Evolutionary conservation across 2,329 filamentous ascomycete genomes (phyloP).

Genomic region (Fusarium albidum): DNA sequence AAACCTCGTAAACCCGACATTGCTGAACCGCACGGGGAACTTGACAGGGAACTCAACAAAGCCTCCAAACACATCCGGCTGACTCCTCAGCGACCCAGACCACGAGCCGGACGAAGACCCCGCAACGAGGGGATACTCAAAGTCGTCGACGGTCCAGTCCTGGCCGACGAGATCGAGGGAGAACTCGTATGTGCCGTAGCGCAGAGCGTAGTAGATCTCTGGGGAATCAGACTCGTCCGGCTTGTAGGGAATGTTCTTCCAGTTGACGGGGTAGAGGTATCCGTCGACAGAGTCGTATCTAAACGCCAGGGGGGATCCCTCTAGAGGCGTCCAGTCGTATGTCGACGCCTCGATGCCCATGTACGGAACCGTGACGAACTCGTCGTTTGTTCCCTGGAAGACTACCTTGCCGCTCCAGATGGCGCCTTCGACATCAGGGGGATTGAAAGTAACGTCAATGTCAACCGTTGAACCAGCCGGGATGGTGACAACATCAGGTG

Average conservation of each 20-base stretch:
- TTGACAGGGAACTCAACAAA: slow-evolving; percentile 8
- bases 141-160: slow-evolving; percentile 22
- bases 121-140: slow-evolving; percentile 20
- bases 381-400: slow-evolving; percentile 25
- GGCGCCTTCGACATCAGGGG: slow-evolving; percentile 19
- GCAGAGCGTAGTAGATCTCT: slow-evolving; percentile 29
- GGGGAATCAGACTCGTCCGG: slow-evolving; percentile 25
- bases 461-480: neutral
- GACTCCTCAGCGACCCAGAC: slow-evolving; percentile 15
- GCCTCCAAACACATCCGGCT: neutral
- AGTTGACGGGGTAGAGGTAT: slow-evolving; percentile 26
- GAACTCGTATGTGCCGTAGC: slow-evolving; percentile 33
- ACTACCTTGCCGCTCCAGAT: slow-evolving; percentile 35
- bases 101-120: slow-evolving; percentile 14
- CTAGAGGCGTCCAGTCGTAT: slow-evolving; percentile 32
- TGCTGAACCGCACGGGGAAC: slow-evolving; percentile 22
- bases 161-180: slow-evolving; percentile 29
- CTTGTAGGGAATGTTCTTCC: slow-evolving; percentile 9
- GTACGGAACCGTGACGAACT: slow-evolving; percentile 28
- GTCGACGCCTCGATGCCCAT: slow-evolving; percentile 34
- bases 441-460: slow-evolving; percentile 8
- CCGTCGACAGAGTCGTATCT: slow-evolving; percentile 21
- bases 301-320: slow-evolving; percentile 21
- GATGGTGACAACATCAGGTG: slow-evolving; percentile 7
- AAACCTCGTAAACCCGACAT: slow-evolving; percentile 16